These are phyloP conservation scores for Mycosphaerelloides madeirae DNA, from an alignment of 2,329 filamentous ascomycete genomes.

Conservation along the genomic window DNA sequence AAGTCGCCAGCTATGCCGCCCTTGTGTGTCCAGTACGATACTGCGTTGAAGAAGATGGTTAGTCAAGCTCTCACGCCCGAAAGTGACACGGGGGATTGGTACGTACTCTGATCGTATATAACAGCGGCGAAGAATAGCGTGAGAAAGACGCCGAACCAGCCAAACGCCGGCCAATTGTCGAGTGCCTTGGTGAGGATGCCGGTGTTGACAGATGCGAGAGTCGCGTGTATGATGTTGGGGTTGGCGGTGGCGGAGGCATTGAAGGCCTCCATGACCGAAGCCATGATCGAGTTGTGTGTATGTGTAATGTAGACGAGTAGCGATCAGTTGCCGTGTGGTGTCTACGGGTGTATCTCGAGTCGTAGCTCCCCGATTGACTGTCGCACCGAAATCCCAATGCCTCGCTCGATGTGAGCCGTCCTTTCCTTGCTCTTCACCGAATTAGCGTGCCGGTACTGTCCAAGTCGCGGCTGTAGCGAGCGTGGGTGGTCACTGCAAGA, in stretches of 20 bases:
- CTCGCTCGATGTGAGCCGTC: too few species aligned
- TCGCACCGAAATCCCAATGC: too few species aligned
- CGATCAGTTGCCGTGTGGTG: background rate
- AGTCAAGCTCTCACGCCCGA: constrained; percentile 7
- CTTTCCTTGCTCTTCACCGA: too few species aligned
- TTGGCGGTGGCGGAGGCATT: constrained; percentile 28
- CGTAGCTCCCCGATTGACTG: too few species aligned
- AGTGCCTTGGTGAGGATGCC: constrained; percentile 53
- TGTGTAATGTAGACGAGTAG: background rate
- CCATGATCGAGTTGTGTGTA: constrained; percentile 18
- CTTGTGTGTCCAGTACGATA: constrained; percentile 45
- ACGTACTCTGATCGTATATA: constrained; percentile 85
- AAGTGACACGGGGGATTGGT: background rate
- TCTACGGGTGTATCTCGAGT: background rate
- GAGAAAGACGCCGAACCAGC: constrained; percentile 62
- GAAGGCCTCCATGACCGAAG: constrained; percentile 30
- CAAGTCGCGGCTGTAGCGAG: background rate
- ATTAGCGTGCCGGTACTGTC: too few species aligned
- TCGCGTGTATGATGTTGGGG: constrained; percentile 50
- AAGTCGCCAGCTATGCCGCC: constrained; percentile 47
- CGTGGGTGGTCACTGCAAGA: too few species aligned
- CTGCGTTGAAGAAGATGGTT: constrained; percentile 29
- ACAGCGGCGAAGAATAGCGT: constrained; percentile 68
- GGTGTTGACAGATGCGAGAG: constrained; percentile 56
- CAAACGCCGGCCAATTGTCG: constrained; percentile 47